Evolutionary conservation across 306 rosid genomes (phyloP).

Genomic region (Carpinus fangiana): DNA sequence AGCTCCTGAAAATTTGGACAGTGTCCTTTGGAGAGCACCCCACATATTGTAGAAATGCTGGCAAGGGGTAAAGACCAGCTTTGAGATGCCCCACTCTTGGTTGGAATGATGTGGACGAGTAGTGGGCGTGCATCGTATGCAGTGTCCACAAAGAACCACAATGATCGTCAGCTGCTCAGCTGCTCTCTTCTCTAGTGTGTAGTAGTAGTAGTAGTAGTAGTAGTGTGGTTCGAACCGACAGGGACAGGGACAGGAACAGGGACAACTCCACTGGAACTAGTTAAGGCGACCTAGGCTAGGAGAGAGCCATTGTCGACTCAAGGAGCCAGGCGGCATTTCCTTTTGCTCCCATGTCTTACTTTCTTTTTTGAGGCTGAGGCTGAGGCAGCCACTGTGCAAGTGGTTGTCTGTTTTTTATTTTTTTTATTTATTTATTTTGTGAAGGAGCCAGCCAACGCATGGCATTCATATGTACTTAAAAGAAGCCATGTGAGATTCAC

Average conservation of each 20-base stretch:
- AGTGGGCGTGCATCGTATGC: conserved; percentile 27
- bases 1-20: conserved; percentile 60
- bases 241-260: conserved; percentile 25
- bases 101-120: conserved; percentile 44
- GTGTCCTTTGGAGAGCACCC: conserved; percentile 40
- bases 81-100: conserved; percentile 55
- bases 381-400: conserved; percentile 29
- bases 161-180: conserved; percentile 29
- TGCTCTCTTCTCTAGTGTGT: background rate
- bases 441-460: too few species aligned
- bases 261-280: conserved; percentile 56
- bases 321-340: too few species aligned
- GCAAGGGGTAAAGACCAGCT: conserved; percentile 54
- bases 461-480: too few species aligned
- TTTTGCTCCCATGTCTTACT: too few species aligned
- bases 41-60: conserved; percentile 31
- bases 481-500: too few species aligned
- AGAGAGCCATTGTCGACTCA: conserved; percentile 32
- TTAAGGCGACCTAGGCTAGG: conserved; percentile 32
- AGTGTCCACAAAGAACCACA: conserved; percentile 12
- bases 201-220: too few species aligned
- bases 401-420: conserved; percentile 6
- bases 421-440: too few species aligned
- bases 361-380: too few species aligned
- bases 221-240: conserved; percentile 55